Percentiles rank a stretch among this genome's conserved stretches.
Evolutionary conservation across 2,329 filamentous ascomycete species (phyloP).

Genomic region (Aspergillus tamarii): DNA sequence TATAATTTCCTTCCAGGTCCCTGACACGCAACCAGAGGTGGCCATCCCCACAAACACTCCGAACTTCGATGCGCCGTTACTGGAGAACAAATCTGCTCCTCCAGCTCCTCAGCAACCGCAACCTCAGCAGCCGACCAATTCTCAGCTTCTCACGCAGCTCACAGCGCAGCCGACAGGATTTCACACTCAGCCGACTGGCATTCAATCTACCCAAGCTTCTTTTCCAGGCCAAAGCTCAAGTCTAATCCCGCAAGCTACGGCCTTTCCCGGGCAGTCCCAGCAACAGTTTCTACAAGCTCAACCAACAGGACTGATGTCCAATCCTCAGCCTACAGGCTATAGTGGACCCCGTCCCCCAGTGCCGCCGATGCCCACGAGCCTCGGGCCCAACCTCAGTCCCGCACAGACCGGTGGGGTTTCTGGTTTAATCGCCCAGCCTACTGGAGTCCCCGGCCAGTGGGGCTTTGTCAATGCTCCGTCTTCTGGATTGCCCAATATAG

Average conservation of each 20-base stretch:
- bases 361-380: slow-evolving; percentile 77
- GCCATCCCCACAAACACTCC: slow-evolving; percentile 68
- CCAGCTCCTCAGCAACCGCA: slow-evolving; percentile 67
- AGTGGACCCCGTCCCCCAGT: slow-evolving; percentile 77
- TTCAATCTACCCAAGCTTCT: slow-evolving; percentile 58
- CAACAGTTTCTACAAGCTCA: slow-evolving; percentile 64
- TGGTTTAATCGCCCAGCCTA: slow-evolving; percentile 86
- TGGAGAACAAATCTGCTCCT: slow-evolving; percentile 52
- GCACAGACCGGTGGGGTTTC: slow-evolving; percentile 70
- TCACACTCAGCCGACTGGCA: slow-evolving; percentile 68
- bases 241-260: slow-evolving; percentile 43
- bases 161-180: slow-evolving; percentile 57
- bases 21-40: slow-evolving; percentile 66
- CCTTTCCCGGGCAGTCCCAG: slow-evolving; percentile 52
- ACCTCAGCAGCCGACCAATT: slow-evolving; percentile 71
- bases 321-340: slow-evolving; percentile 78
- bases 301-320: slow-evolving; percentile 71
- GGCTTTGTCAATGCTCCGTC: slow-evolving; percentile 95
- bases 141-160: slow-evolving; percentile 61
- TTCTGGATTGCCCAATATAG: slow-evolving; percentile 88
- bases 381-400: slow-evolving; percentile 65
- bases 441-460: slow-evolving; percentile 92
- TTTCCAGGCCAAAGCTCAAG: slow-evolving; percentile 45
- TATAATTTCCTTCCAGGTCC: slow-evolving; percentile 93
- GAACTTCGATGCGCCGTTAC: slow-evolving; percentile 64